Evolutionary conservation across 2,329 filamentous ascomycete genomes (phyloP).

Genomic region (Emmonsiellopsis sp.): DNA sequence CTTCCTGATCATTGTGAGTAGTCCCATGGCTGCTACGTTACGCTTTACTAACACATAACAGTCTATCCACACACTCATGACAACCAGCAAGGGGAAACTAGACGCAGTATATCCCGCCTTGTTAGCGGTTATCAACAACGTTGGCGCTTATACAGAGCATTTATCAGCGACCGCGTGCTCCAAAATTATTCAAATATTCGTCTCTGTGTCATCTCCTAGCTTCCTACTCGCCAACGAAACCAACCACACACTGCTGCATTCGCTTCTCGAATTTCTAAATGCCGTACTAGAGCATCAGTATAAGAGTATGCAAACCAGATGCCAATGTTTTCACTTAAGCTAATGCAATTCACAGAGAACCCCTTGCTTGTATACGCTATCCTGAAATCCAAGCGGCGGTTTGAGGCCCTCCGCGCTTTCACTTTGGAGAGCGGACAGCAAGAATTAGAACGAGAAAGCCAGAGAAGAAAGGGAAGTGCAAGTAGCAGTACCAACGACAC

Average conservation of each 20-base stretch:
- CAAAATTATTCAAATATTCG: slow-evolving; percentile 79
- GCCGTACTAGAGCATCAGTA: slow-evolving; percentile 85
- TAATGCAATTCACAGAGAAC: slow-evolving; percentile 51
- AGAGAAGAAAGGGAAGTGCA: slow-evolving; percentile 56
- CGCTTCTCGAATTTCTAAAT: slow-evolving; percentile 81
- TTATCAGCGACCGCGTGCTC: slow-evolving; percentile 66
- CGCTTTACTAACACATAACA: slow-evolving; percentile 30
- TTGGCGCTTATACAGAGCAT: slow-evolving; percentile 73
- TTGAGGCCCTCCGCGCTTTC: slow-evolving; percentile 76
- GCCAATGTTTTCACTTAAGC: slow-evolving; percentile 4
- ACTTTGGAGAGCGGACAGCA: slow-evolving; percentile 87
- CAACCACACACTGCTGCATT: slow-evolving; percentile 73
- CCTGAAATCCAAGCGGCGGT: slow-evolving; percentile 68
- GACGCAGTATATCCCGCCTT: slow-evolving; percentile 88
- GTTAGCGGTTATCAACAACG: slow-evolving; percentile 86
- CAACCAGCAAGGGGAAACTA: slow-evolving; percentile 79
- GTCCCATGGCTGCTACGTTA: not conserved
- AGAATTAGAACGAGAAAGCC: slow-evolving; percentile 74
- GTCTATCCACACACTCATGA: slow-evolving; percentile 88
- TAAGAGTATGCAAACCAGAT: slow-evolving; percentile 45
- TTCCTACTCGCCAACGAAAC: slow-evolving; percentile 88
- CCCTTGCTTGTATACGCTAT: slow-evolving; percentile 71
- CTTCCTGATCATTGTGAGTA: slow-evolving; percentile 74
- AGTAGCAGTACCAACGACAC: slow-evolving; percentile 24
- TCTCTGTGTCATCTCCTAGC: slow-evolving; percentile 85